Percentiles rank a stretch among this genome's conserved stretches.
phyloP scores from a whole-genome alignment of 768 basidiomycete species.

The Mycena sanguinolenta region DNA sequence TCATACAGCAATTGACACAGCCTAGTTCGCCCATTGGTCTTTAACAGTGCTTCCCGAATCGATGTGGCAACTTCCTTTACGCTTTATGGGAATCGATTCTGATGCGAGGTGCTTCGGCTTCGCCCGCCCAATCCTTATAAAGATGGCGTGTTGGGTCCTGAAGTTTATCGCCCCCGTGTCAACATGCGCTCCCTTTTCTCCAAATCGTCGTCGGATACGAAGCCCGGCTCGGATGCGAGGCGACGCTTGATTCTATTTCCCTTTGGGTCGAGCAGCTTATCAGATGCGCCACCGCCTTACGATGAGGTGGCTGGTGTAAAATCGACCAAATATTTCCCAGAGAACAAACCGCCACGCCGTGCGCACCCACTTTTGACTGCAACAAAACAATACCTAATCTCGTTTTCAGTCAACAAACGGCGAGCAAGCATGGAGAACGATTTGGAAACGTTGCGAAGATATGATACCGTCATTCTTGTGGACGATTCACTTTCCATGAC shows the following conservation, averaged over 20 bases:
- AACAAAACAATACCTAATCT: neutral
- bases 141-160: no score
- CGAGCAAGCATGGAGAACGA: conserved; percentile 44
- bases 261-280: conserved; percentile 15
- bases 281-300: conserved; percentile 30
- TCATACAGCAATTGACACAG: no score
- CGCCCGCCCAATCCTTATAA: no score
- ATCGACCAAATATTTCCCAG: conserved; percentile 1
- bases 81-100: no score
- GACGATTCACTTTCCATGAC: conserved; percentile 75
- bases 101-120: no score
- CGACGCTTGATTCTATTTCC: conserved; percentile 25
- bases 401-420: conserved; percentile 12
- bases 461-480: conserved; percentile 70
- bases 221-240: neutral
- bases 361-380: neutral
- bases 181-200: neutral
- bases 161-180: no score
- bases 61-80: no score
- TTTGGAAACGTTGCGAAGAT: conserved; percentile 55
- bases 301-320: conserved; percentile 2
- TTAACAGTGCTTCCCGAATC: no score
- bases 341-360: conserved; percentile 14
- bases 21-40: no score
- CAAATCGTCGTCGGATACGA: conserved; percentile 13